Percentiles rank a stretch among this genome's conserved stretches.
These are phyloP conservation scores for Lolium rigidum DNA, from an alignment of 176 grass and related monocot genomes.

Conservation along the genomic window DNA sequence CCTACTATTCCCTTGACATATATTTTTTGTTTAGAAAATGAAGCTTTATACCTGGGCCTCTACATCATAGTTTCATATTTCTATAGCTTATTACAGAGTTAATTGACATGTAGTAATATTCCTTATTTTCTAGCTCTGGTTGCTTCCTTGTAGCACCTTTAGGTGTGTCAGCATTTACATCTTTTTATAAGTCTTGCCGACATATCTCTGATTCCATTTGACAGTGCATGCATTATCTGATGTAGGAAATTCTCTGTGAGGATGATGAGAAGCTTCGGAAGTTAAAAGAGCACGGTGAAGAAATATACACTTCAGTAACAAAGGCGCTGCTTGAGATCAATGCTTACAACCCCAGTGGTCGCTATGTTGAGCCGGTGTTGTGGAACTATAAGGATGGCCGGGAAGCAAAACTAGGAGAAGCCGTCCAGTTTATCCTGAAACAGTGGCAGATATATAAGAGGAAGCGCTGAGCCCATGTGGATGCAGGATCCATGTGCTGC, in stretches of 20 bases:
- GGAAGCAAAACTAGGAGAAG: background rate
- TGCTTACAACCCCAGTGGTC: conserved; percentile 50
- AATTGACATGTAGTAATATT: too few relatives aligned
- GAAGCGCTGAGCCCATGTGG: background rate
- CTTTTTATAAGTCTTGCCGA: background rate
- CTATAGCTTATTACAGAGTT: too few relatives aligned
- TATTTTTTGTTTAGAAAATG: too few relatives aligned
- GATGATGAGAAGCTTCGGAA: conserved; percentile 44
- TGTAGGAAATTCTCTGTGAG: conserved; percentile 50
- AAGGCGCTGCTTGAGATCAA: conserved; percentile 54
- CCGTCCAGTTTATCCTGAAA: conserved; percentile 9
- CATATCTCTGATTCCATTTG: background rate
- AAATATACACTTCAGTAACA: conserved; percentile 38
- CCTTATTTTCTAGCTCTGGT: too few relatives aligned
- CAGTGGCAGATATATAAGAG: background rate
- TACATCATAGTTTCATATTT: too few relatives aligned
- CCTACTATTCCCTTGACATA: background rate
- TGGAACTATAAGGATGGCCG: conserved; percentile 34
- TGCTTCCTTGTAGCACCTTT: too few relatives aligned
- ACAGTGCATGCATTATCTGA: background rate
- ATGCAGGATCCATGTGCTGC: background rate
- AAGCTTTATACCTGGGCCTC: too few relatives aligned
- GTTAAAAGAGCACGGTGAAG: conserved; percentile 51
- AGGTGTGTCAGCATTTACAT: background rate
- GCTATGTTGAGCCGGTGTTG: conserved; percentile 38